Evolutionary conservation across 306 rosid species (phyloP).

Genomic region (Geum urbanum): DNA sequence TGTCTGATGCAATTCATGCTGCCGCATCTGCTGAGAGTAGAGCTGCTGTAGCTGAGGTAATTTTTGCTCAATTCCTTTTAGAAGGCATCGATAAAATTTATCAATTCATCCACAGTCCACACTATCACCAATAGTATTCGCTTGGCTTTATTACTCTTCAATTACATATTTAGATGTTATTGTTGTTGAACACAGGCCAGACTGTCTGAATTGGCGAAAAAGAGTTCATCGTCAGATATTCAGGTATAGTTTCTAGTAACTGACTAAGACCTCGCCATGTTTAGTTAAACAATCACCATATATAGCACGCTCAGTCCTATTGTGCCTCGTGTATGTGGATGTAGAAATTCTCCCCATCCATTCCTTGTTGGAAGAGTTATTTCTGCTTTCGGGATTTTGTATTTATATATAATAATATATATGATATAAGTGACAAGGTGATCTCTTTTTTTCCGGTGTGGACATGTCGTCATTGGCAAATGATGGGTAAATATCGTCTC

Average conservation of each 20-base stretch:
- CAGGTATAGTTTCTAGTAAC: constrained; percentile 40
- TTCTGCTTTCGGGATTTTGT: background rate
- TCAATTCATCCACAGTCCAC: background rate
- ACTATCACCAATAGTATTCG: background rate
- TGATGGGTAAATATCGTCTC: background rate
- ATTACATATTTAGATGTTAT: constrained; percentile 11
- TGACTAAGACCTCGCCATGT: background rate
- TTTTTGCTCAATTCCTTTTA: background rate
- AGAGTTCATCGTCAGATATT: constrained; percentile 36
- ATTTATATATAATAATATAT: background rate
- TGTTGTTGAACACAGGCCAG: constrained; percentile 48
- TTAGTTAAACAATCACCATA: background rate
- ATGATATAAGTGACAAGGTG: background rate
- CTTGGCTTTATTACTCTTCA: background rate
- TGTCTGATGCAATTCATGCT: constrained; percentile 62
- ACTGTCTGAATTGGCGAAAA: constrained; percentile 58
- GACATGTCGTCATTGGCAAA: background rate
- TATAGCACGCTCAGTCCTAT: background rate
- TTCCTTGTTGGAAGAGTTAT: background rate
- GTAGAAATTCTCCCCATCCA: background rate
- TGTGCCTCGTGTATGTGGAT: background rate
- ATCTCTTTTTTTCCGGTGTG: background rate
- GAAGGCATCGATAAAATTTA: too few relatives aligned
- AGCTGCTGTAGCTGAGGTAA: constrained; percentile 87
- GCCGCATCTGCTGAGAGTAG: constrained; percentile 74